Conservation (phyloP, 2,329 filamentous ascomycete species). For the Aspergillus udagawae region DNA sequence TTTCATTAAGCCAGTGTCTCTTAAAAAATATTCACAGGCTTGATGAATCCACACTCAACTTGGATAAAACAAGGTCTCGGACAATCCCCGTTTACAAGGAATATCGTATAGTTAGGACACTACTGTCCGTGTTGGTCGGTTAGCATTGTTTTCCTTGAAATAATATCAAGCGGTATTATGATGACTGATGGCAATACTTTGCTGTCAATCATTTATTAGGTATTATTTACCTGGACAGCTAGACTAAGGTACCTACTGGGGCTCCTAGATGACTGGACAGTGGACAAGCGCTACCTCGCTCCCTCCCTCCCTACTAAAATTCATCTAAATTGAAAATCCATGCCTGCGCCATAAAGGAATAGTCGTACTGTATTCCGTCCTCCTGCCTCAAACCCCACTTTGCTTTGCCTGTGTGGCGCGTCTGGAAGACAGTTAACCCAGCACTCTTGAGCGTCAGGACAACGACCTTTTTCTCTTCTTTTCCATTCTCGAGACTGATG, state of each 20-base stretch:
- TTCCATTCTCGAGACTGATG: neutral
- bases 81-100: neutral
- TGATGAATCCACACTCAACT: neutral
- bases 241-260: no score
- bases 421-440: constrained; percentile 7
- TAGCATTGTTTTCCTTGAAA: neutral
- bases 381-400: constrained; percentile 8
- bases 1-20: no score
- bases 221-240: no score
- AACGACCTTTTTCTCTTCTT: constrained; percentile 1
- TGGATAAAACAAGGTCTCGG: neutral
- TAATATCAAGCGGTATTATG: neutral
- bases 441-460: neutral
- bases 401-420: constrained; percentile 16
- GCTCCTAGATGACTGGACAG: neutral
- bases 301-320: neutral
- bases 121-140: neutral
- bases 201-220: neutral
- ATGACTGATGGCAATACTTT: neutral
- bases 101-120: neutral
- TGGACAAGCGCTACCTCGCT: neutral
- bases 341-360: neutral
- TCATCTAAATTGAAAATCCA: neutral
- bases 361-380: constrained; percentile 1
- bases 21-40: no score